Percentiles rank a stretch among this genome's conserved stretches.
phyloP scores from a whole-genome alignment of 108 stramenopile species.

The Mediolabrus comicus region DNA sequence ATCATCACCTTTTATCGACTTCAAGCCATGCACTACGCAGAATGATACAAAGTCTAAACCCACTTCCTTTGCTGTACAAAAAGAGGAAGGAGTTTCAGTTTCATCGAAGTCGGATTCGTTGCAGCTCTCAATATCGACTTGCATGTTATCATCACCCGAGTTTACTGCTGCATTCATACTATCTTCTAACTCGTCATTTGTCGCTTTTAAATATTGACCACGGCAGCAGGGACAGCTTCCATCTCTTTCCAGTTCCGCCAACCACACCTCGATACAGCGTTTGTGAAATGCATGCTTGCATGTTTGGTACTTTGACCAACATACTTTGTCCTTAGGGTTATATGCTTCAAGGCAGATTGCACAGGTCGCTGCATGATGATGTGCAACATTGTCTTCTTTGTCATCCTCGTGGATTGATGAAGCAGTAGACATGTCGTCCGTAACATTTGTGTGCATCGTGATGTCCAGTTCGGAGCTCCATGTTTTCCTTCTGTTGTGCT shows the following conservation, averaged over 20 bases:
- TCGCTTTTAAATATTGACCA: not conserved
- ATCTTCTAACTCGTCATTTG: not conserved
- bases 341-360: not conserved
- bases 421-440: not conserved
- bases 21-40: not conserved
- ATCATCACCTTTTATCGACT: not conserved
- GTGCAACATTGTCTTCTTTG: not conserved
- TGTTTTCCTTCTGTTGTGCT: not conserved
- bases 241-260: not conserved
- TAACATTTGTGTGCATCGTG: not conserved
- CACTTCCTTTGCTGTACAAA: not conserved
- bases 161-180: not conserved
- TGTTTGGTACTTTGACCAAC: not conserved
- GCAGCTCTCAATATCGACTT: not conserved
- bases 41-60: conserved; percentile 1
- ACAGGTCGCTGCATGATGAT: not conserved
- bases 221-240: not conserved
- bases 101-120: not conserved
- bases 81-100: not conserved
- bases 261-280: not conserved
- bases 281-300: not conserved
- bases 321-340: not conserved
- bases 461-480: not conserved
- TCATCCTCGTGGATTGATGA: not conserved
- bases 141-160: not conserved